These are phyloP conservation scores for Malus fusca DNA, from an alignment of 306 rosid species.

Conservation along the genomic window DNA sequence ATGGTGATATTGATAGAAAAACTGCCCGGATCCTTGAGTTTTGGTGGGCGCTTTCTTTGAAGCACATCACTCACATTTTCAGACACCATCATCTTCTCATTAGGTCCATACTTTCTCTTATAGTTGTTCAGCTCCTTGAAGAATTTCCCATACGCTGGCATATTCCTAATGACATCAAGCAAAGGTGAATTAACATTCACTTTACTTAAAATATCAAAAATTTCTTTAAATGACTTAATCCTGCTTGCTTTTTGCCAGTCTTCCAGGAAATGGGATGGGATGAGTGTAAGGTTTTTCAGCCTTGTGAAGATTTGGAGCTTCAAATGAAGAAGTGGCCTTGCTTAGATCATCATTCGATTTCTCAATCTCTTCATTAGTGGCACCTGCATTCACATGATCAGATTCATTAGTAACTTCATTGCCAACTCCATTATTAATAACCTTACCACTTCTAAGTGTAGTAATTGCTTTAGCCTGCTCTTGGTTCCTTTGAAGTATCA, in stretches of 20 bases:
- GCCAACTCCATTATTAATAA: background rate
- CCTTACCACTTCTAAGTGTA: background rate
- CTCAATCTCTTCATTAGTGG: too few relatives aligned
- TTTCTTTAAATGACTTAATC: background rate
- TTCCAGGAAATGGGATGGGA: background rate
- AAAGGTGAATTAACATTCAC: background rate
- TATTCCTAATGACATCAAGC: background rate
- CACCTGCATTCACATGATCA: background rate
- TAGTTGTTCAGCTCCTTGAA: background rate
- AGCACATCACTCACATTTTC: background rate
- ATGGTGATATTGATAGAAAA: background rate
- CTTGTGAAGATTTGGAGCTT: background rate
- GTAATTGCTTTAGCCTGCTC: background rate
- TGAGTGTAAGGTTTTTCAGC: background rate
- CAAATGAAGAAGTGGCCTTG: background rate
- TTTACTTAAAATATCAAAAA: background rate
- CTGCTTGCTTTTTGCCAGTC: background rate
- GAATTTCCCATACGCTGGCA: background rate
- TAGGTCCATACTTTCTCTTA: background rate
- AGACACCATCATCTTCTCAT: background rate
- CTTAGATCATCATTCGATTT: too few relatives aligned
- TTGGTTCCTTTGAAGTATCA: background rate
- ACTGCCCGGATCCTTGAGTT: background rate
- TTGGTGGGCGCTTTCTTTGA: background rate
- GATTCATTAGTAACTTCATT: background rate